Evolutionary conservation across 2,329 filamentous ascomycete genomes (phyloP), one percentile per base, ranked within the genome.

Genomic region (Albophoma yamanashiensis): DNA sequence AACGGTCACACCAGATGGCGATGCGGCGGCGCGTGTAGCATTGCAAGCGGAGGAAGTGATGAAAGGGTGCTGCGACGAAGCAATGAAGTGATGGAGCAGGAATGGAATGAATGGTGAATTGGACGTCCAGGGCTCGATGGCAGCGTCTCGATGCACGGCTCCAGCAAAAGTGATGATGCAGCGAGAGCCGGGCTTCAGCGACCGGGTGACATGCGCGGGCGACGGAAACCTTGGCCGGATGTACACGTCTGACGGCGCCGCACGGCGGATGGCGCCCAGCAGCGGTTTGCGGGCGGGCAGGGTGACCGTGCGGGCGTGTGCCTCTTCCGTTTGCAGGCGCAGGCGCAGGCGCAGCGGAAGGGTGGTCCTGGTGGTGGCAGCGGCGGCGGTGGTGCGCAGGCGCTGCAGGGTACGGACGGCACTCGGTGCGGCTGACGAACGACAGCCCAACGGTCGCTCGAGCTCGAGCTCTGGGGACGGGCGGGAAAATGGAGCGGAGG

Each of bases 401-500:
- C 57, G 59, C 56, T 47, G 56, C 50, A 34, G 27, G 38, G n/a
- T 25, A 15, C 42, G 42, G 14, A 20, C 36, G 40, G 55, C 22
- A 36, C 22, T 8, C 3, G 55, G n/a, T 57, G 39, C 39, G 55
- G 55, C 55, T 22, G 55, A n/a, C n/a, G n/a, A n/a, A 31, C 25
- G 55, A 11, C 20, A n/a, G 15, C 15, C 36, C 12, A 38, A 38
- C 36, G 36, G 36, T 38, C 36, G 36, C n/a, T 36, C 36, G 39
- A 42, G 39, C 39, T 42, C 4, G 39, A 15, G 57, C 59, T 42
- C 39, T 59, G 58, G 58, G 55, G 59, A 60, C 61, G 59, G 59
- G 56, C 36, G 70, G 67, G 70, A 38, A 71, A 74, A 74, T 70
- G 69, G 71, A 71, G 73, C 73, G 74, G 74, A 75, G 74, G 74